A percentile compares a stretch with the other conserved stretches of the same genome.
Conservation (phyloP, 805 yeast genomes). For the Metschnikowia shivogae region DNA sequence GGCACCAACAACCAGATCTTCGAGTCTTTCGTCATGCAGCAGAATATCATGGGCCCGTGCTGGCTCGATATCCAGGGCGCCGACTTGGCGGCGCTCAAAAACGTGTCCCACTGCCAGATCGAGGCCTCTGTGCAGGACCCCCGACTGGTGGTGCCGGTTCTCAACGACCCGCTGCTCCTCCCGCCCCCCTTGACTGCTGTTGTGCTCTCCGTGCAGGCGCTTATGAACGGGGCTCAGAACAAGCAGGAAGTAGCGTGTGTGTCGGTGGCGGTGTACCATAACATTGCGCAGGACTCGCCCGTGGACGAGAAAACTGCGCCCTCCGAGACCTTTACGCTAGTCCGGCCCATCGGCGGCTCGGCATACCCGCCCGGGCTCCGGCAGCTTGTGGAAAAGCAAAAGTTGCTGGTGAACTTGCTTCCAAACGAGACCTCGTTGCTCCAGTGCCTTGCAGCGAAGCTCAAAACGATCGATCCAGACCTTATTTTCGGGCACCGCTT, state of each 20-base stretch:
- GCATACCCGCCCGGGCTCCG: constrained; percentile 75
- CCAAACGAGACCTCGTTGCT: constrained; percentile 73
- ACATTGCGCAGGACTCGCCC: constrained; percentile 73
- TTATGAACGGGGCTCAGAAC: constrained; percentile 67
- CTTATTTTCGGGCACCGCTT: constrained; percentile 83
- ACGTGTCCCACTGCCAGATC: constrained; percentile 76
- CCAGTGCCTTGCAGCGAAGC: constrained; percentile 65
- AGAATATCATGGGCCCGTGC: constrained; percentile 94
- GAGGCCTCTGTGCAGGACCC: constrained; percentile 61
- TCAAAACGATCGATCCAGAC: constrained; percentile 83
- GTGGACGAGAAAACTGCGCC: constrained; percentile 59
- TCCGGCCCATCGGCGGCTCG: constrained; percentile 67
- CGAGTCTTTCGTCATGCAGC: constrained; percentile 79
- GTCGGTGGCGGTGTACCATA: constrained; percentile 65
- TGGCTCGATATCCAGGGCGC: constrained; percentile 78
- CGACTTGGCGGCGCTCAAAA: constrained; percentile 53
- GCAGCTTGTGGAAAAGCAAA: constrained; percentile 52
- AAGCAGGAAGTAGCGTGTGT: constrained; percentile 86
- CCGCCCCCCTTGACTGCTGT: constrained; percentile 68
- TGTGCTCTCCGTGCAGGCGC: constrained; percentile 74
- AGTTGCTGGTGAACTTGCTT: constrained; percentile 51
- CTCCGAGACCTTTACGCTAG: constrained; percentile 61
- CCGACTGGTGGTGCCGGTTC: constrained; percentile 43
- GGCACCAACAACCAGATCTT: constrained; percentile 73
- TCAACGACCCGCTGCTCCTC: constrained; percentile 37